These are phyloP conservation scores for Talaromyces sp. DNA, from an alignment of 2,329 filamentous ascomycete genomes.

Conservation along the genomic window DNA sequence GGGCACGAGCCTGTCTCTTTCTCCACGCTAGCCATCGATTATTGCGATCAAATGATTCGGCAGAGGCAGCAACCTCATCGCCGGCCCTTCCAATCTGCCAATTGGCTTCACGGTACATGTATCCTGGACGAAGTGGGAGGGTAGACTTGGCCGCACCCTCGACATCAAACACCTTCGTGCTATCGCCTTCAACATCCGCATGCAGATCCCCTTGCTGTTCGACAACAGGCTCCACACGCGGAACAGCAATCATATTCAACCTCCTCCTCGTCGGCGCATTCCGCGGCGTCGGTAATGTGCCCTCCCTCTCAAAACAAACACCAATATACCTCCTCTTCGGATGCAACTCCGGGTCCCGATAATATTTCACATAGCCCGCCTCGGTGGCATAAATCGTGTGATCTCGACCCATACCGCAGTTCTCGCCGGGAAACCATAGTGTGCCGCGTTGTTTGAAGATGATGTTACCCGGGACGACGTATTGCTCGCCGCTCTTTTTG, in stretches of 20 bases:
- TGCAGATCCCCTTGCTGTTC: conserved; percentile 21
- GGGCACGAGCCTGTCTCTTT: conserved; percentile 52
- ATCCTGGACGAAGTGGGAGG: conserved; percentile 51
- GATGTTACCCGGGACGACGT: conserved; percentile 93
- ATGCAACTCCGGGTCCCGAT: conserved; percentile 78
- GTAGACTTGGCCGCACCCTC: conserved; percentile 24
- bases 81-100: conserved; percentile 64
- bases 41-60: conserved; percentile 54
- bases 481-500: conserved; percentile 90
- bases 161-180: conserved; percentile 23
- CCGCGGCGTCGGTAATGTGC: conserved; percentile 71
- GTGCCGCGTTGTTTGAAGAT: conserved; percentile 96
- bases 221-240: conserved; percentile 24
- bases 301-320: conserved; percentile 78
- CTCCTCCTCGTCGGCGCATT: conserved; percentile 71
- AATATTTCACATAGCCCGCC: conserved; percentile 93
- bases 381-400: conserved; percentile 89
- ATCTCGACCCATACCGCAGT: conserved; percentile 90
- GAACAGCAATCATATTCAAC: conserved; percentile 66
- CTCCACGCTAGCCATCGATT: conserved; percentile 65
- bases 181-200: conserved; percentile 20
- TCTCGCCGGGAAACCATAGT: conserved; percentile 91
- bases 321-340: conserved; percentile 92
- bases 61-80: conserved; percentile 57
- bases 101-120: conserved; percentile 64